phyloP scores from a whole-genome alignment of 495 filamentous ascomycete species.

The Patellaria atrata region DNA sequence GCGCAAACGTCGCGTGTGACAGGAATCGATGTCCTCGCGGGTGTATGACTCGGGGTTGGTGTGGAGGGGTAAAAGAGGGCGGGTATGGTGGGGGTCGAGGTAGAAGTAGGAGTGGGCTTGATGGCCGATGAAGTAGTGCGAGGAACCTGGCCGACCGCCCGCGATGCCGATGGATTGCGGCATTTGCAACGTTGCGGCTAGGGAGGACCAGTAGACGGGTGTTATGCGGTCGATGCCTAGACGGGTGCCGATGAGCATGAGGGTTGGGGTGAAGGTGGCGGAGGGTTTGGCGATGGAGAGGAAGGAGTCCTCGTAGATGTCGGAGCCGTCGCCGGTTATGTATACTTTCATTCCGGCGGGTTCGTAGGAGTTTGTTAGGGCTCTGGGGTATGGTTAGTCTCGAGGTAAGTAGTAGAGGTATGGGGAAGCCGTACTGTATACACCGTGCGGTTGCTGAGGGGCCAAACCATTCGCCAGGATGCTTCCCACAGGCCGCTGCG shows the following conservation, averaged over 20 bases:
- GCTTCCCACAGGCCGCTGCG: constrained; percentile 76
- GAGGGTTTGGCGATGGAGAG: constrained; percentile 53
- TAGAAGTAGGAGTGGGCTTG: constrained; percentile 86
- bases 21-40: constrained; percentile 59
- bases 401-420: constrained; percentile 1
- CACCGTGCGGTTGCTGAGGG: constrained; percentile 95
- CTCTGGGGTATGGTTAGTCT: constrained; percentile 41
- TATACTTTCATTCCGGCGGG: constrained; percentile 59
- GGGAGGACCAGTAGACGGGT: constrained; percentile 77
- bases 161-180: constrained; percentile 89
- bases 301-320: constrained; percentile 85
- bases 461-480: constrained; percentile 97
- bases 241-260: constrained; percentile 76
- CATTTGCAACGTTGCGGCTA: constrained; percentile 67
- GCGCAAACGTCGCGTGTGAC: constrained; percentile 74
- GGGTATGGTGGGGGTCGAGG: constrained; percentile 79
- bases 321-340: constrained; percentile 73
- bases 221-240: constrained; percentile 90
- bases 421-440: constrained; percentile 57
- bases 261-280: constrained; percentile 58
- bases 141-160: constrained; percentile 85
- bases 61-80: constrained; percentile 48
- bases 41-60: constrained; percentile 40
- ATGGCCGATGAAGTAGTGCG: constrained; percentile 94
- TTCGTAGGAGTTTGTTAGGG: constrained; percentile 47